A percentile compares a stretch with the other conserved stretches of the same genome.
These are phyloP conservation scores for Amylostereum chailletii DNA, from an alignment of 1,284 basidiomycete species.

Conservation along the genomic window DNA sequence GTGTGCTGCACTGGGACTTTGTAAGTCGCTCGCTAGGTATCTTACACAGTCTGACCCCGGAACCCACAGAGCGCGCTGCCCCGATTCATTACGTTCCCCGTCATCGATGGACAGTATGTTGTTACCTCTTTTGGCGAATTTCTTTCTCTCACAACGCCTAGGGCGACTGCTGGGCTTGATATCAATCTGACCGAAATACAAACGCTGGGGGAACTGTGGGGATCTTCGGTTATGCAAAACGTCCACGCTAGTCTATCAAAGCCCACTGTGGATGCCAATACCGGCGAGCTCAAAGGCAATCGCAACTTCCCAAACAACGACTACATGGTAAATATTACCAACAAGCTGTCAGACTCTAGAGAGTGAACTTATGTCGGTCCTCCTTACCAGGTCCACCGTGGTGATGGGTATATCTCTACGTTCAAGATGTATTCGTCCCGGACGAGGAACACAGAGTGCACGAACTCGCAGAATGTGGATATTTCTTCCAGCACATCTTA, in stretches of 20 bases:
- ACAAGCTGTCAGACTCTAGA: too few species aligned
- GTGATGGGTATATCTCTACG: conserved; percentile 45
- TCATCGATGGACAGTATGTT: conserved; percentile 44
- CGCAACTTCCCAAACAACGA: conserved; percentile 61
- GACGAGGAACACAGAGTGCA: conserved; percentile 57
- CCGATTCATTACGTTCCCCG: conserved; percentile 55
- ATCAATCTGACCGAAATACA: conserved; percentile 46
- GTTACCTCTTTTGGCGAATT: background rate
- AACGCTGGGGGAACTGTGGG: conserved; percentile 44
- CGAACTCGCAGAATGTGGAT: conserved; percentile 50
- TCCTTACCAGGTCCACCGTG: conserved; percentile 44
- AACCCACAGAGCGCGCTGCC: conserved; percentile 42
- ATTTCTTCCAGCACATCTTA: background rate
- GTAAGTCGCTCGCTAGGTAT: conserved; percentile 25
- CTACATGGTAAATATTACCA: conserved; percentile 43
- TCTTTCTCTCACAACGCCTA: conserved; percentile 15
- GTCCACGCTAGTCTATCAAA: conserved; percentile 31
- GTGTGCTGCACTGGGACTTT: conserved; percentile 58
- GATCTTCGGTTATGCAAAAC: conserved; percentile 30
- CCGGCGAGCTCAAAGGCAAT: conserved; percentile 49
- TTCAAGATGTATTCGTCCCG: conserved; percentile 59
- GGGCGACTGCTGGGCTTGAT: conserved; percentile 47
- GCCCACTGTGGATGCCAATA: conserved; percentile 40
- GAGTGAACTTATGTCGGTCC: too few species aligned
- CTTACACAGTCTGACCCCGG: background rate